Evolutionary conservation across 352 stramenopile species (phyloP).

Genomic region (Globisporangium emineosum): DNA sequence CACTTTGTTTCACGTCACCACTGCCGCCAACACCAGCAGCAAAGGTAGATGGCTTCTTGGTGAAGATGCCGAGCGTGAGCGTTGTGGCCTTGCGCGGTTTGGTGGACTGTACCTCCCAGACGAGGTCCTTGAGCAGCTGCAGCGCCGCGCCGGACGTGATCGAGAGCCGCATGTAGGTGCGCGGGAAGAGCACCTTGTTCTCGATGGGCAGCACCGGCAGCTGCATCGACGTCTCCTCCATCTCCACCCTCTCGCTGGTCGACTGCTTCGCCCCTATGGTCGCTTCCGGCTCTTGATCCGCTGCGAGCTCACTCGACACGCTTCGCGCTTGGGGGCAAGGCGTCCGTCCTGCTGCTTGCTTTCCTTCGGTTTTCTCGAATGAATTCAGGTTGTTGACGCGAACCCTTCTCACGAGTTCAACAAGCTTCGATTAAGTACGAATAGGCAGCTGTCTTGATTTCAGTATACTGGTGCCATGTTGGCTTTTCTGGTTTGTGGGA

Average conservation of each 20-base stretch:
- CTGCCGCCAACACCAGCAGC: not conserved
- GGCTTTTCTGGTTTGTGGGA: too few relatives aligned
- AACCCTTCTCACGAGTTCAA: slow-evolving; percentile 5
- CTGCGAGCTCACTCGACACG: too few relatives aligned
- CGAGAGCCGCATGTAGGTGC: slow-evolving; percentile 68
- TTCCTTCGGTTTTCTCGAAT: slow-evolving; percentile 12
- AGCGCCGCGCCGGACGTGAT: slow-evolving; percentile 59
- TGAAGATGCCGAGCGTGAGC: slow-evolving; percentile 65
- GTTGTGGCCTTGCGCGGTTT: slow-evolving; percentile 42
- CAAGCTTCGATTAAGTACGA: too few relatives aligned
- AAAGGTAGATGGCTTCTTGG: slow-evolving; percentile 21
- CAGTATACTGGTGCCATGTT: too few relatives aligned
- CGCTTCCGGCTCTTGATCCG: not conserved
- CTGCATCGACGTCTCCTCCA: slow-evolving; percentile 29
- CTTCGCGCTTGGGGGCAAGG: too few relatives aligned
- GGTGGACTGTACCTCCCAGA: slow-evolving; percentile 66
- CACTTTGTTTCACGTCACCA: slow-evolving; percentile 16
- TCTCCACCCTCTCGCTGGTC: slow-evolving; percentile 16
- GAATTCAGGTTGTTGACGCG: slow-evolving; percentile 7
- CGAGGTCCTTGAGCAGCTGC: slow-evolving; percentile 74
- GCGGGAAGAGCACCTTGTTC: slow-evolving; percentile 71
- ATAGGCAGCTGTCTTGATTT: too few relatives aligned
- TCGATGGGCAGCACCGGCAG: slow-evolving; percentile 68
- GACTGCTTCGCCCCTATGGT: slow-evolving; percentile 22
- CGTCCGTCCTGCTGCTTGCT: not conserved